Base-by-base conservation (phyloP, 495 filamentous ascomycete genomes). In the Jackrogersella multiformis region DNA sequence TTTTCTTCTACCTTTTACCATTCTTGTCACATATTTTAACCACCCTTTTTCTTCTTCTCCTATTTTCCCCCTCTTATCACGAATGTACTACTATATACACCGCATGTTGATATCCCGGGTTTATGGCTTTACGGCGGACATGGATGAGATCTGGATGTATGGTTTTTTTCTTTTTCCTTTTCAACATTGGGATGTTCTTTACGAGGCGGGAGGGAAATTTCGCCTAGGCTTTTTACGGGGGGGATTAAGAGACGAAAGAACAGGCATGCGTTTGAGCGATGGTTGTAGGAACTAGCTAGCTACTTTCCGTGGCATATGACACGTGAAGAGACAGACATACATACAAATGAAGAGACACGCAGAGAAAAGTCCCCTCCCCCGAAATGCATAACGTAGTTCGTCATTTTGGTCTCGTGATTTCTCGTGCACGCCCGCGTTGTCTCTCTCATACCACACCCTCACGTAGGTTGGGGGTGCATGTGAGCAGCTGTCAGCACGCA, bases 401-500 rank as follows among this genome's bases (percentile, higher is more conserved):
- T 70, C 30, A 61, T 32, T 65, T 62, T 65, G 62, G 61, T 70
- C 67, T 70, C 67, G 67, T 70, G 67, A 70, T 70, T 65, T 65
- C 26, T 34, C 24, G 28, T 44, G 53, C 56, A 45, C 56, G 52
- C 56, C 56, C 38, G 46, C 26, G 4, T 4, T 39, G 52, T 68
- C n/a, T 52, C 23, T 58, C 21, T 23, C 48, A 39, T 41, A 41
- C 58, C 52, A 67, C 64, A 67, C 64, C 64, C 57, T 66, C 44
- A 42, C 13, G 23, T 24, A 34, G 30, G 59, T 53, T 62, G 54
- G 51, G 46, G 59, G 66, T 32, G 56, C 67, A 70, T 70, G 67
- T 70, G 67, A 70, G 56, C 67, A 66, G 56, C 60, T 61, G 66
- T 69, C 66, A 69, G 66, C 67, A 70, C 51, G 67, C 56, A 70